Conservation (phyloP, 108 stramenopile species). For the Seminavis robusta region DNA sequence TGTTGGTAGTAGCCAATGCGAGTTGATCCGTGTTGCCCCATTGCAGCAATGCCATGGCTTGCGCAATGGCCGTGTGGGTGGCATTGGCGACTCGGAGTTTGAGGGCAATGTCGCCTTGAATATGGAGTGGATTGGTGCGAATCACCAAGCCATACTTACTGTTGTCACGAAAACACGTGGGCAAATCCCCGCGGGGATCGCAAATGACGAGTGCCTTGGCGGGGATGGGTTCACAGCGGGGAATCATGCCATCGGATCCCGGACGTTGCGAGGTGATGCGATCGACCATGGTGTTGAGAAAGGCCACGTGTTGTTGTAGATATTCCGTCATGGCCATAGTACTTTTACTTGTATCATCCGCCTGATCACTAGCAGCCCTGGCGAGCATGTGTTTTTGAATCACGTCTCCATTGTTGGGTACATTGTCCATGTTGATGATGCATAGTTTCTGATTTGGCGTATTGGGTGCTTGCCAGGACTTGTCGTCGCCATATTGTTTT, state of each 20-base stretch:
- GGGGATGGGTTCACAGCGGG: slow-evolving; percentile 76
- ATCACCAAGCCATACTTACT: slow-evolving; percentile 31
- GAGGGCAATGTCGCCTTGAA: slow-evolving; percentile 71
- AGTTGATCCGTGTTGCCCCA: slow-evolving; percentile 11
- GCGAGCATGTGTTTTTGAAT: slow-evolving; percentile 59
- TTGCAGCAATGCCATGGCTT: slow-evolving; percentile 65
- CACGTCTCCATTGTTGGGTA: slow-evolving; percentile 75
- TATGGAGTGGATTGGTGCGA: slow-evolving; percentile 28
- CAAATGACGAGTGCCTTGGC: slow-evolving; percentile 82
- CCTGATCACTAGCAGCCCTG: slow-evolving; percentile 26
- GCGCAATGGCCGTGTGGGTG: slow-evolving; percentile 88
- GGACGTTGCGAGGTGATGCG: slow-evolving; percentile 78
- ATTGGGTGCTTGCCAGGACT: not conserved
- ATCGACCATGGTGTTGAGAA: slow-evolving; percentile 90
- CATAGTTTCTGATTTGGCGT: slow-evolving; percentile 41
- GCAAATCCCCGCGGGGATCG: slow-evolving; percentile 46
- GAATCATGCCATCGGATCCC: slow-evolving; percentile 47
- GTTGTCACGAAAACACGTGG: not conserved
- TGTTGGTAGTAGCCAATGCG: slow-evolving; percentile 39
- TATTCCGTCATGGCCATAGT: slow-evolving; percentile 34
- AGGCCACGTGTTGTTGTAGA: slow-evolving; percentile 51
- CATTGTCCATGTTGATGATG: slow-evolving; percentile 87
- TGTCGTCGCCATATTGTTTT: not conserved
- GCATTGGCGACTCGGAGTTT: slow-evolving; percentile 91
- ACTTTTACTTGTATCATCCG: not conserved